Base-by-base conservation (phyloP, 2,329 filamentous ascomycete genomes). In the Ophiostoma quercus region DNA sequence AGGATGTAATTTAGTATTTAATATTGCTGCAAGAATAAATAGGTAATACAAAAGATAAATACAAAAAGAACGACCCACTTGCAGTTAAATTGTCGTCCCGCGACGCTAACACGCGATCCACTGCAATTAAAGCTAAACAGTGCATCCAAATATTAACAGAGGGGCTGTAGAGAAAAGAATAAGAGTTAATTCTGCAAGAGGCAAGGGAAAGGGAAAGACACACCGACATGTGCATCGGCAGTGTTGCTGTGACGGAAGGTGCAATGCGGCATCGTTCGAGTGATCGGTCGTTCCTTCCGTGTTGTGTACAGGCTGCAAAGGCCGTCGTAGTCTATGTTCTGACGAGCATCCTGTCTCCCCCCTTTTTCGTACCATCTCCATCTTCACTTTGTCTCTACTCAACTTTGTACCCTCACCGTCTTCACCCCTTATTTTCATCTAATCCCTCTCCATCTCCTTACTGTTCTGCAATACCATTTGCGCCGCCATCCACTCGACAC, bases 51-150 rank as follows among this genome's bases (percentile, higher is more conserved):
- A 66, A 67, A n/a, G 7, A 43, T 39, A 66, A 66, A n/a, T 22
- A 37, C n/a, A 0, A 22, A 25, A 41, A 43, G 6, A 9, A 37
- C 41, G 67, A 37, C 65, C 72, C 71, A 73, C 68, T 70, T 62
- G 39, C 66, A 73, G 69, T 73, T 68, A 73, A 73, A 74, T 71
- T 73, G 63, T 70, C 69, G 71, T 72, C 70, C 71, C 70, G 72
- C 70, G 71, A 72, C 71, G 67, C 73, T 72, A 74, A 70, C 69
- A 65, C 69, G 65, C 67, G 73, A 71, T 71, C 73, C 73, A 74
- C 73, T 68, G 72, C 71, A 74, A 74, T 74, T 71, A 74, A 74
- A 74, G 67, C 39, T 57, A 39, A 37, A 67, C 57, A 32, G 57
- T 62, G 57, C 57, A 62, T 62, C 57, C 25, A 62, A 62, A 62